These are phyloP conservation scores for Blastomyces parvus DNA, from an alignment of 2,329 filamentous ascomycete genomes.

Conservation along the genomic window DNA sequence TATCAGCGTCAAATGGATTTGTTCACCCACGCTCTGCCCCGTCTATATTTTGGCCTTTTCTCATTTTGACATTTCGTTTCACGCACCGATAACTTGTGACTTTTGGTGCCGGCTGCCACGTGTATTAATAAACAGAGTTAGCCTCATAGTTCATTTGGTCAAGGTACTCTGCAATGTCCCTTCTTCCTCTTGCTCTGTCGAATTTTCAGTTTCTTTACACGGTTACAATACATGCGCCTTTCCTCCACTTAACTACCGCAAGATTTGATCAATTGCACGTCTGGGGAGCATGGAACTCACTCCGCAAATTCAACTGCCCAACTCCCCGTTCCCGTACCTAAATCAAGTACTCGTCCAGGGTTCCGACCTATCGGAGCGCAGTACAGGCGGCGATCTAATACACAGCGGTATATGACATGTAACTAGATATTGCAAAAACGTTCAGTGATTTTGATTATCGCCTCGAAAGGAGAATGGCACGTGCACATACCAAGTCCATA, in stretches of 20 bases:
- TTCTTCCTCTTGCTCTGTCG: not conserved
- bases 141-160: not conserved
- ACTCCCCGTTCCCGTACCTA: conserved; percentile 14
- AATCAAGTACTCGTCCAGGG: conserved; percentile 12
- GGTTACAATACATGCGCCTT: not conserved
- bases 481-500: conserved; percentile 14
- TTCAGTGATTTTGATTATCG: not conserved
- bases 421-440: not conserved
- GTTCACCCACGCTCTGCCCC: too few species aligned
- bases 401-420: conserved; percentile 11
- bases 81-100: conserved; percentile 13
- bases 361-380: conserved; percentile 9
- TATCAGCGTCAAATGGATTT: not conserved
- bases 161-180: not conserved
- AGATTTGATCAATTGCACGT: not conserved
- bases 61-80: not conserved
- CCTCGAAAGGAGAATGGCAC: not conserved
- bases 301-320: conserved; percentile 15
- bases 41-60: not conserved
- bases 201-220: not conserved
- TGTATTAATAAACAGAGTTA: not conserved
- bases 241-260: not conserved
- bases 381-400: conserved; percentile 12
- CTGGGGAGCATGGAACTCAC: conserved; percentile 10
- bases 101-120: conserved; percentile 8